Conservation (phyloP, 2,329 filamentous ascomycete species). For the Didymella exigua region DNA sequence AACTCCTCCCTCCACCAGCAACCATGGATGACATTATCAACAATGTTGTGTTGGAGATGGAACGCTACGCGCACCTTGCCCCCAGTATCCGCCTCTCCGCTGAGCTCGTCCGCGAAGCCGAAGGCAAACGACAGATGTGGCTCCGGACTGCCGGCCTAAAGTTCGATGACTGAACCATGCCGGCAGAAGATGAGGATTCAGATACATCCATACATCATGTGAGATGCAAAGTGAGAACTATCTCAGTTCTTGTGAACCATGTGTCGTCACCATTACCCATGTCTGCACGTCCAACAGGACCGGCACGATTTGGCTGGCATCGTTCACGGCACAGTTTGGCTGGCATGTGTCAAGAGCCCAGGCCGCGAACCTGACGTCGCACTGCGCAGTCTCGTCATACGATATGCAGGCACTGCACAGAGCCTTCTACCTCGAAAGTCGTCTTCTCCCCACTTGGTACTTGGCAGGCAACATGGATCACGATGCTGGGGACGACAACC, state of each 20-base stretch:
- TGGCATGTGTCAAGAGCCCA: not conserved
- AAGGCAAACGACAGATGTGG: slow-evolving; percentile 69
- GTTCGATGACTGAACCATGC: slow-evolving; percentile 40
- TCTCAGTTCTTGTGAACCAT: not conserved
- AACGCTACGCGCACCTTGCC: slow-evolving; percentile 74
- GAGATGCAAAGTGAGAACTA: not conserved
- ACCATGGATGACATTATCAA: slow-evolving; percentile 77
- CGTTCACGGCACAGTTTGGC: not conserved
- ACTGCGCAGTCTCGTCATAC: not conserved
- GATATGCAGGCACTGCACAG: slow-evolving; percentile 1
- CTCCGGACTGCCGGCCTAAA: slow-evolving; percentile 50
- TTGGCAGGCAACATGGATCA: not conserved
- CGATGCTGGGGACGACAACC: not conserved
- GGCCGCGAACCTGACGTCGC: not conserved
- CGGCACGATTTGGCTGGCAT: not conserved
- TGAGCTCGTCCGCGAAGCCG: slow-evolving; percentile 81
- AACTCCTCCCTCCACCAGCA: slow-evolving; percentile 62
- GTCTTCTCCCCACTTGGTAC: not conserved
- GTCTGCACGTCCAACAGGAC: not conserved
- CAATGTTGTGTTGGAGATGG: slow-evolving; percentile 76
- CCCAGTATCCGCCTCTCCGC: slow-evolving; percentile 77
- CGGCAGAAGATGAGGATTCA: not conserved
- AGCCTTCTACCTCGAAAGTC: slow-evolving; percentile 1
- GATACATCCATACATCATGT: not conserved
- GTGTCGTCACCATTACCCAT: not conserved